phyloP scores from a whole-genome alignment of 108 stramenopile genomes.

The Conticribra weissflogii region DNA sequence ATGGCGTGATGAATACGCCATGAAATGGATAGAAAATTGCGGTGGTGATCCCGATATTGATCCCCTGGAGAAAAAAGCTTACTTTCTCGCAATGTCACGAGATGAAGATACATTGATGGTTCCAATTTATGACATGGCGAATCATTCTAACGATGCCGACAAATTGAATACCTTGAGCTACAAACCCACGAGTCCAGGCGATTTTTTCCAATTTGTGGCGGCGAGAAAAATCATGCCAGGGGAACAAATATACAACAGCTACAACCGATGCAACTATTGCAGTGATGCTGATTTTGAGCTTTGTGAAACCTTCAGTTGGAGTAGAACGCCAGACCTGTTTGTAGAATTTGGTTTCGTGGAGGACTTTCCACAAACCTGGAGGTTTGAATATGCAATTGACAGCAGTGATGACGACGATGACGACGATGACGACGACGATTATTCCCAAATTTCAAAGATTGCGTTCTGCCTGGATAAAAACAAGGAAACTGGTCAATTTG shows the following conservation, averaged over 20 bases:
- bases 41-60: conserved; percentile 24
- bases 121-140: conserved; percentile 55
- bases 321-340: conserved; percentile 32
- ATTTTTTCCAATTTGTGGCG: conserved; percentile 33
- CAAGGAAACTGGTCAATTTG: conserved; percentile 16
- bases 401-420: conserved; percentile 26
- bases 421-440: no score
- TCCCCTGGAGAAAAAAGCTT: conserved; percentile 15
- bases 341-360: conserved; percentile 36
- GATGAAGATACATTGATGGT: conserved; percentile 48
- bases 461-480: conserved; percentile 28
- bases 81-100: conserved; percentile 24
- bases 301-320: conserved; percentile 40
- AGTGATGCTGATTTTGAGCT: conserved; percentile 15
- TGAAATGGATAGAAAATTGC: conserved; percentile 19
- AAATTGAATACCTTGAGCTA: conserved; percentile 42
- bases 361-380: conserved; percentile 15
- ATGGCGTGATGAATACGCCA: conserved; percentile 17
- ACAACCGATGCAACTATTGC: conserved; percentile 50
- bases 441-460: conserved; percentile 15
- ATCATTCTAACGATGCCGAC: conserved; percentile 46
- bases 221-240: conserved; percentile 34
- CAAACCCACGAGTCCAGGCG: conserved; percentile 31
- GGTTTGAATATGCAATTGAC: conserved; percentile 29
- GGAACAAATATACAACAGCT: conserved; percentile 50